Conservation (phyloP, 2,329 filamentous ascomycete species). For the Botrytis pseudocinerea region DNA sequence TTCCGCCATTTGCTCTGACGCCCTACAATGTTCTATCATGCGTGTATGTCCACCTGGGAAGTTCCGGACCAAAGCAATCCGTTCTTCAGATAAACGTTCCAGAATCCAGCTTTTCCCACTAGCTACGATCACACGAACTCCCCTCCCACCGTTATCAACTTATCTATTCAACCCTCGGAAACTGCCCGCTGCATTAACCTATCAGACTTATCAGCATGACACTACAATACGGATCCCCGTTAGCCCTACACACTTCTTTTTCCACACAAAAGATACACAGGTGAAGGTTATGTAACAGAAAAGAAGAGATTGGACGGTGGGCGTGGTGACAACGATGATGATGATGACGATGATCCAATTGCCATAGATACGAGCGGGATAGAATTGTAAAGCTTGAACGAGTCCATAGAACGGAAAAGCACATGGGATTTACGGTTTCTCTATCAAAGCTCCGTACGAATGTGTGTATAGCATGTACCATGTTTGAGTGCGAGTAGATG, state of each 20-base stretch:
- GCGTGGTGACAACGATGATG: neutral
- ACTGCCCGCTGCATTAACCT: slow-evolving; percentile 6
- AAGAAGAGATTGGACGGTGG: slow-evolving; percentile 7
- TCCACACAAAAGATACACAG: slow-evolving; percentile 9
- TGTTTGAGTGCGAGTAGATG: slow-evolving; percentile 4
- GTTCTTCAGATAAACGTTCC: slow-evolving; percentile 8
- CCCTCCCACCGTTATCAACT: slow-evolving; percentile 23
- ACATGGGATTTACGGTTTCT: neutral
- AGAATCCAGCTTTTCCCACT: neutral
- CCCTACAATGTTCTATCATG: neutral
- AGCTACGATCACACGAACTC: slow-evolving; percentile 21
- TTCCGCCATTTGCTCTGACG: neutral
- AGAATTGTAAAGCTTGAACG: neutral
- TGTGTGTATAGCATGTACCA: neutral
- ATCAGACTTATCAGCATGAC: slow-evolving; percentile 24
- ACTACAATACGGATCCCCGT: slow-evolving; percentile 15
- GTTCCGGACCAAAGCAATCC: neutral
- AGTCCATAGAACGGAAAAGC: neutral
- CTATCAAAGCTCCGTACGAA: neutral
- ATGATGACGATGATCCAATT: neutral
- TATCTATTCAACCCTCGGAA: slow-evolving; percentile 15
- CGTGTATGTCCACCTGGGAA: neutral
- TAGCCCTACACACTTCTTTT: slow-evolving; percentile 21
- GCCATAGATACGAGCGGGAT: neutral
- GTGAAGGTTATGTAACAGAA: slow-evolving; percentile 21